These are phyloP conservation scores for Uromyces viciae-fabae DNA, from an alignment of 1,284 basidiomycete genomes.

Conservation along the genomic window DNA sequence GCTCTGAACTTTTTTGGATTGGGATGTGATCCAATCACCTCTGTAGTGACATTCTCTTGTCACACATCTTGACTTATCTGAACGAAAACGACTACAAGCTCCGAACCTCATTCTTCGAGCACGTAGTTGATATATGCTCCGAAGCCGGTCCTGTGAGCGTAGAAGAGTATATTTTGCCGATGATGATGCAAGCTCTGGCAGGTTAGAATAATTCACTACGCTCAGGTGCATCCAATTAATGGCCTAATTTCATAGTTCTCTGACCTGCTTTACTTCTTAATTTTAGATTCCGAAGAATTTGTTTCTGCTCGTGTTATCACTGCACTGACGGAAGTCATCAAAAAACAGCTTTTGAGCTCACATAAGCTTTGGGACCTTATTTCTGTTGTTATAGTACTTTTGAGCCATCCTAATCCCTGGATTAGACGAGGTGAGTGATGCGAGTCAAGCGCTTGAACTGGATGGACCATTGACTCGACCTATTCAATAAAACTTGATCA, in stretches of 20 bases:
- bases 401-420: conserved; percentile 97
- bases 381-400: conserved; percentile 75
- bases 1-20: conserved; percentile 26
- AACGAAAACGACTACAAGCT: conserved; percentile 90
- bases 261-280: not conserved
- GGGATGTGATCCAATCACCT: not conserved
- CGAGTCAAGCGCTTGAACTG: not conserved
- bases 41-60: conserved; percentile 72
- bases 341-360: conserved; percentile 80
- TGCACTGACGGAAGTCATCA: conserved; percentile 77
- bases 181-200: conserved; percentile 87
- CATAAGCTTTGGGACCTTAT: conserved; percentile 92
- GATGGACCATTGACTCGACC: not conserved
- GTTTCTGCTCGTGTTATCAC: conserved; percentile 83
- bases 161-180: conserved; percentile 73
- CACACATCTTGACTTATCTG: conserved; percentile 97
- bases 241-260: not conserved
- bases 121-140: conserved; percentile 77
- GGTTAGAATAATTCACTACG: conserved; percentile 60
- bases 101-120: conserved; percentile 87
- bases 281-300: conserved; percentile 82
- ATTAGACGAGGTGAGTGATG: conserved; percentile 71
- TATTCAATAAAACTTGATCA: not conserved
- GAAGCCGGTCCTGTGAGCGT: conserved; percentile 48
- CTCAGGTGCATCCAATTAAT: conserved; percentile 2